Evolutionary conservation across 2,329 filamentous ascomycete species (phyloP), one percentile per base, ranked within the genome.

Genomic region (Akanthomyces lecanii): DNA sequence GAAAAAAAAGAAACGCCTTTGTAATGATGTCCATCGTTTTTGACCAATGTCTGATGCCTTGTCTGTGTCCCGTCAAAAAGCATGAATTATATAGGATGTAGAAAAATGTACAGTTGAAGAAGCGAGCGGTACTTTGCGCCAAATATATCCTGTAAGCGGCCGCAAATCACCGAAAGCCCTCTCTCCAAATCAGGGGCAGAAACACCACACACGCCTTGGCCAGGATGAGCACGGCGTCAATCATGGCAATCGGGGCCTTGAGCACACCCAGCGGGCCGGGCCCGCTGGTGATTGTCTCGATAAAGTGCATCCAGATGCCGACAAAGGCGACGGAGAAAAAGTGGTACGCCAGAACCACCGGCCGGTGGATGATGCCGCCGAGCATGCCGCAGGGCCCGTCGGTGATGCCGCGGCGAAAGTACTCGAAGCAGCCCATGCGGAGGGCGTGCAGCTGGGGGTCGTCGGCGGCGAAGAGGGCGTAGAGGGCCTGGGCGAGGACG

Each of bases 271-370:
- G 62, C 16, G 72, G 67, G 68, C 61, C 69, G 67, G 70, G 62
- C 11, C 63, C 63, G 52, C 57, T 69, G 33, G 74, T 74, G 28
- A 81, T 64, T 61, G 79, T 71, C 10, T 75, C 72, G 50, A 76
- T 69, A 5, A 71, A 71, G 65, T 82, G 77, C 65, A 87, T 71
- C 89, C 90, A 96, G 67, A 98, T 92, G 30, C 89, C 87, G 67
- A 96, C 84, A 68, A 98, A 87, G 3, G 95, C 95, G 38, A 99
- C 95, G 33, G 88, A 85, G 78, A 97, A 99, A 79, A 99, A 99
- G 77, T 99, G 95, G 73, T 89, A 90, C 69, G 95, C 88, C 45
- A 99, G 85, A 45, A 92, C 83, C 58, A 87, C 75, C 0, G 95
- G 95, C 61, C 87, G 84, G 56, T 88, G 84, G 67, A 96, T 88